Evolutionary conservation across 2,329 filamentous ascomycete species (phyloP), one percentile per base, ranked within the genome.

Genomic region (Diaporthe nobilis): DNA sequence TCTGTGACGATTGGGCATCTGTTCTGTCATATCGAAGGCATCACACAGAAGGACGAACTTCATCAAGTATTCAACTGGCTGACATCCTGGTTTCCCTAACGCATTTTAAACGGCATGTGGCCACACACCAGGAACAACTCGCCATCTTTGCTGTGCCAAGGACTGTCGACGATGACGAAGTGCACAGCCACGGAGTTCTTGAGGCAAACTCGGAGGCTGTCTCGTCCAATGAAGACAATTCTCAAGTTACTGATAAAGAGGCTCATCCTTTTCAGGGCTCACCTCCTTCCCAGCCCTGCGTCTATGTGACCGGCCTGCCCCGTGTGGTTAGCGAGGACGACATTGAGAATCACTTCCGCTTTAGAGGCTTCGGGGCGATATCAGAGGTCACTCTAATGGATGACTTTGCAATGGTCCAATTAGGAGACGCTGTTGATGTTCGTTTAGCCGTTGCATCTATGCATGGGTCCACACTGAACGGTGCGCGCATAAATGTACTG

Each of bases 111-210:
- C 58, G 58, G 15, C 58, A 63, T 15, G 39, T 63, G 6, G 58
- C 58, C 58, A 63, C 58, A 63, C 58, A 63, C 13, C 58, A 44
- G 15, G 58, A 63, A 25, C 58, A 63, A 39, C 37, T 63, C 22
- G 58, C 58, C 31, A 63, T 63, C 9, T 63, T 63, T 25, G 13
- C 58, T 44, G n/a, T 44, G 12, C 58, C 58, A 44, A 63, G n/a
- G 58, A 17, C 9, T 25, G 3, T 28, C 13, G 58, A 44, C 6
- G 15, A 28, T 22, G n/a, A 31, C 22, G 37, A 63, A 12, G n/a
- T 44, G 12, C n/a, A 8, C n/a, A 44, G 58, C 17, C 58, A 42
- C 13, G 22, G 13, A 12, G 0, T 10, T 2, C 12, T 13, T 15
- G 34, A 61, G 10, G 0, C n/a, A 12, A 61, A 42, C 7, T 60